Conservation (phyloP, 202 grass and related monocot species). For the Cymbopogon flexuosus region DNA sequence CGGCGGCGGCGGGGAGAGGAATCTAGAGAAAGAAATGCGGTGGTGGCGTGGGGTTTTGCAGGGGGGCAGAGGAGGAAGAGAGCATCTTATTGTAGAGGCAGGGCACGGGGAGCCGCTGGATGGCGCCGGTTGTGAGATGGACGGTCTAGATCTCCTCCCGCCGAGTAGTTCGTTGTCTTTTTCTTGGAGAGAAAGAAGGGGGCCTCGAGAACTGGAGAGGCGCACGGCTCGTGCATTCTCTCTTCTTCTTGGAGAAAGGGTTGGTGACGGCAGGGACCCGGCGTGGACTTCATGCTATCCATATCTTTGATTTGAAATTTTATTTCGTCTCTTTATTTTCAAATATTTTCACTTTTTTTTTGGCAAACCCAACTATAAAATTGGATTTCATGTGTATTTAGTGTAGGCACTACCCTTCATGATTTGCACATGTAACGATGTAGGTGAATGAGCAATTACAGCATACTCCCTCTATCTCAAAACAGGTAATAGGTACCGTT, state of each 20-base stretch:
- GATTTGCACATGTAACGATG: no score
- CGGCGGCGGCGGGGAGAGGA: not conserved
- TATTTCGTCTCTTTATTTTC: not conserved
- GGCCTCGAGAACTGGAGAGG: not conserved
- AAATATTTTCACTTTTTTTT: not conserved
- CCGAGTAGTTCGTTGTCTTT: not conserved
- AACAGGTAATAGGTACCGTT: no score
- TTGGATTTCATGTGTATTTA: not conserved
- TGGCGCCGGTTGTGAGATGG: constrained; percentile 7
- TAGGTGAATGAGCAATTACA: no score
- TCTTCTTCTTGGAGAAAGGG: constrained; percentile 23
- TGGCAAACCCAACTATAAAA: not conserved
- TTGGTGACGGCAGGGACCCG: constrained; percentile 1
- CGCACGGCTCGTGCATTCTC: not conserved
- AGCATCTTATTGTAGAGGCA: not conserved
- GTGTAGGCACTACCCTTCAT: no score
- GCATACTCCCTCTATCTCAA: no score
- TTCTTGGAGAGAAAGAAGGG: constrained; percentile 24
- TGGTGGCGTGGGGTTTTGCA: constrained; percentile 17
- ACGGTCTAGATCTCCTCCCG: not conserved
- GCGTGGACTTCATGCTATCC: constrained; percentile 23
- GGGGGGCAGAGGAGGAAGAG: not conserved
- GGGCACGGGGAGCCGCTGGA: not conserved
- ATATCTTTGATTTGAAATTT: not conserved
- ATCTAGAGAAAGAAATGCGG: not conserved